These are phyloP conservation scores for Salisapilia sapeloensis DNA, from an alignment of 352 stramenopile genomes.

Conservation along the genomic window DNA sequence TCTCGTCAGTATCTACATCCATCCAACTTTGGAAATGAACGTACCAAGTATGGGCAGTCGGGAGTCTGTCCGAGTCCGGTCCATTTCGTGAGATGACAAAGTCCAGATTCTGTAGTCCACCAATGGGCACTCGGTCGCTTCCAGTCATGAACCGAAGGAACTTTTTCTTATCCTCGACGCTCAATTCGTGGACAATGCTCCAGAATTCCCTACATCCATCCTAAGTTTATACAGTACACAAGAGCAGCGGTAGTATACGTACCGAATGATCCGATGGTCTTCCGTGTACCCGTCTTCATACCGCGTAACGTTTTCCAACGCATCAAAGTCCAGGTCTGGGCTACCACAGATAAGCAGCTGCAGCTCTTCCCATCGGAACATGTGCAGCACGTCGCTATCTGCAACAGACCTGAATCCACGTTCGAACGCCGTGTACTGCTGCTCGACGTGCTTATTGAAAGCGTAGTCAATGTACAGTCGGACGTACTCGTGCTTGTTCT, in stretches of 20 bases:
- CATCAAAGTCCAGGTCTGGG: constrained; percentile 59
- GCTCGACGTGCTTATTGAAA: constrained; percentile 30
- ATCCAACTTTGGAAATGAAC: too few species aligned
- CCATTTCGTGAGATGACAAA: constrained; percentile 80
- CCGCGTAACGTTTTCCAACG: constrained; percentile 46
- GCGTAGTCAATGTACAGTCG: constrained; percentile 56
- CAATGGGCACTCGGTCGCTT: constrained; percentile 71
- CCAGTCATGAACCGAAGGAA: constrained; percentile 74
- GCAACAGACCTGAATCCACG: constrained; percentile 62
- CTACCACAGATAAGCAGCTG: constrained; percentile 62
- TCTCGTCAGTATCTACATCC: not conserved
- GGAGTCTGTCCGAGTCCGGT: constrained; percentile 62
- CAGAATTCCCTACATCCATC: constrained; percentile 39
- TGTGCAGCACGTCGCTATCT: constrained; percentile 45
- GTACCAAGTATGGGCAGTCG: constrained; percentile 75
- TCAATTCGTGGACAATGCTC: constrained; percentile 62
- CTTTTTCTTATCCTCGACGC: constrained; percentile 73
- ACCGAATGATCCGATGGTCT: constrained; percentile 44
- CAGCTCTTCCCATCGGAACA: constrained; percentile 72
- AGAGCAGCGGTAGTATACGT: constrained; percentile 3
- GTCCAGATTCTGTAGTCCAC: constrained; percentile 53
- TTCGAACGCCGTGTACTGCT: constrained; percentile 58
- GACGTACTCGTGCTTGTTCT: constrained; percentile 59
- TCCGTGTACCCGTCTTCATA: constrained; percentile 65
- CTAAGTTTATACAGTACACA: not conserved